Conservation (phyloP, 2,329 filamentous ascomycete genomes). For the Pleomassaria siparia region DNA sequence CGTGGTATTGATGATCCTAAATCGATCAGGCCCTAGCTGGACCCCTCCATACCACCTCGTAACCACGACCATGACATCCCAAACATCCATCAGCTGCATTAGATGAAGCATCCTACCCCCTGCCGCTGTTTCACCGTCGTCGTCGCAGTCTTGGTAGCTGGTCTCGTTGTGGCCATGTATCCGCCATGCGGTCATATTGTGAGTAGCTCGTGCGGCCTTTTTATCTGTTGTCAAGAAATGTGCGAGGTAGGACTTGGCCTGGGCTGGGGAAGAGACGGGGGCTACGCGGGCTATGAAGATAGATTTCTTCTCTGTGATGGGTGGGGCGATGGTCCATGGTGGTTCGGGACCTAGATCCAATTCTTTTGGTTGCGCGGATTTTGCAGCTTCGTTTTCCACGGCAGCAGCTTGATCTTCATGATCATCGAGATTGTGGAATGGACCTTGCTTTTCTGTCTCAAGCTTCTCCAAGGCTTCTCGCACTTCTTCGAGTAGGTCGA, state of each 20-base stretch:
- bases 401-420: not conserved
- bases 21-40: constrained; percentile 83
- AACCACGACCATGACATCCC: constrained; percentile 91
- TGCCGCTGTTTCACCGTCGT: constrained; percentile 93
- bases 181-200: constrained; percentile 95
- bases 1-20: constrained; percentile 84
- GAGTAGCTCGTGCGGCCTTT: constrained; percentile 81
- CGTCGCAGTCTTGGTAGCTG: constrained; percentile 86
- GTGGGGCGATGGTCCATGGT: constrained; percentile 73
- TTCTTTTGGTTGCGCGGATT: constrained; percentile 7
- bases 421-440: constrained; percentile 25
- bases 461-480: constrained; percentile 56
- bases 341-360: constrained; percentile 48
- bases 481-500: constrained; percentile 78
- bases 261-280: constrained; percentile 65
- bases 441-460: constrained; percentile 31
- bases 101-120: constrained; percentile 83
- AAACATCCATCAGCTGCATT: constrained; percentile 92
- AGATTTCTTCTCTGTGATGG: constrained; percentile 79
- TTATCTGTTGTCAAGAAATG: constrained; percentile 81
- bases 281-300: constrained; percentile 82
- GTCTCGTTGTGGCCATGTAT: constrained; percentile 63
- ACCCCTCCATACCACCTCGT: constrained; percentile 94
- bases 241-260: constrained; percentile 71
- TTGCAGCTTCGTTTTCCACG: not conserved